Evolutionary conservation across 140 eudicot genomes (phyloP).

Genomic region (Senecio squalidus): DNA sequence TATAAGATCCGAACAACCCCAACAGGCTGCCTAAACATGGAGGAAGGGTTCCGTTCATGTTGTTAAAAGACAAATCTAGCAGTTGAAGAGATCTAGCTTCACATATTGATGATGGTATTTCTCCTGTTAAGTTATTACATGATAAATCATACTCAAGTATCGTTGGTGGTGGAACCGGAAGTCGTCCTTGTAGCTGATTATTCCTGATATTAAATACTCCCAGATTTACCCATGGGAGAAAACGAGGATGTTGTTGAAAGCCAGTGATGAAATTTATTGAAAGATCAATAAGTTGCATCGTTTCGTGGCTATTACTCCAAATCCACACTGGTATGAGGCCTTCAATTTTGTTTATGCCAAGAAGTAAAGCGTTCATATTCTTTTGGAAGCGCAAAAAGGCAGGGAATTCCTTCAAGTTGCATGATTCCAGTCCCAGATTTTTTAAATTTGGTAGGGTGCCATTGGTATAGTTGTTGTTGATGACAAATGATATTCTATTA

Average conservation of each 20-base stretch:
- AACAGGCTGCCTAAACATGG: constrained; percentile 26
- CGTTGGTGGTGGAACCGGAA: constrained; percentile 31
- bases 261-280: constrained; percentile 10
- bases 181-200: constrained; percentile 29
- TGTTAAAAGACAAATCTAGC: constrained; percentile 35
- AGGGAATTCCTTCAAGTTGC: constrained; percentile 37
- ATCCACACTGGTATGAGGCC: constrained; percentile 28
- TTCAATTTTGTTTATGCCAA: background rate
- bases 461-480: constrained; percentile 11
- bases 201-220: background rate
- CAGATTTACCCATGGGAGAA: constrained; percentile 34
- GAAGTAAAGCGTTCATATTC: constrained; percentile 1
- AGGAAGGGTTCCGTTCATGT: constrained; percentile 34
- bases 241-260: constrained; percentile 5
- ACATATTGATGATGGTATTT: constrained; percentile 28
- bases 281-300: background rate
- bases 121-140: constrained; percentile 25
- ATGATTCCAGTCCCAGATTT: background rate
- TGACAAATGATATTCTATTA: background rate
- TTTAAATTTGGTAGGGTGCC: constrained; percentile 8
- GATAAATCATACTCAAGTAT: background rate
- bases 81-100: constrained; percentile 2
- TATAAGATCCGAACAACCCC: no score
- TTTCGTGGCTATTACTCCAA: constrained; percentile 22
- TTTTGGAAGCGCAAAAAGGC: constrained; percentile 23